A percentile compares a stretch with the other conserved stretches of the same genome.
Evolutionary conservation across 2,329 filamentous ascomycete genomes (phyloP).

Genomic region (Lasiodiplodia hormozganensis): DNA sequence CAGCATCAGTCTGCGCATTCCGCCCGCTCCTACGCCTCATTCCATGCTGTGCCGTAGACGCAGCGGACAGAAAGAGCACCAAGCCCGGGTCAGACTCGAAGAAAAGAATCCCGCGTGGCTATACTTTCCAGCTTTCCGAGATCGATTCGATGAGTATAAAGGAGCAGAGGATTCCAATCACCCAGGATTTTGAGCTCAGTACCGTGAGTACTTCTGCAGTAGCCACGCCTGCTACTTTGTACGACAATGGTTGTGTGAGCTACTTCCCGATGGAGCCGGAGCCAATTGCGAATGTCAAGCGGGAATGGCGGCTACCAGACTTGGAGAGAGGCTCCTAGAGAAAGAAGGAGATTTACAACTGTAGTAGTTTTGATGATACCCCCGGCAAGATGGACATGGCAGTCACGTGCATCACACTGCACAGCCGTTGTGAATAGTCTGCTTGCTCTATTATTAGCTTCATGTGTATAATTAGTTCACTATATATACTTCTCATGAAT

Average conservation of each 20-base stretch:
- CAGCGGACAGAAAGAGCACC: no score
- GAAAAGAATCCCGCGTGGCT: not conserved
- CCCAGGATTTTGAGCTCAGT: not conserved
- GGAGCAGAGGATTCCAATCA: not conserved
- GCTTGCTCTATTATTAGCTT: not conserved
- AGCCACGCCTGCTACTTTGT: not conserved
- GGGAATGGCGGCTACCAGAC: not conserved
- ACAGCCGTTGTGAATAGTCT: not conserved
- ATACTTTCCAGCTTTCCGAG: constrained; percentile 7
- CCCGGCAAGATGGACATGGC: not conserved
- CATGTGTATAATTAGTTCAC: not conserved
- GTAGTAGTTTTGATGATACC: not conserved
- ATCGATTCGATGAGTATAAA: constrained; percentile 7
- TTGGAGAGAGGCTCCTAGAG: not conserved
- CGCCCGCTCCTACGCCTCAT: constrained; percentile 8
- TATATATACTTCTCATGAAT: not conserved
- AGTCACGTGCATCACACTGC: not conserved
- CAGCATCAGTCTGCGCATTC: constrained; percentile 1
- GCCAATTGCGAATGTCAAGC: not conserved
- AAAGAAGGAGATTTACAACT: not conserved
- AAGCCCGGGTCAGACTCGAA: not conserved
- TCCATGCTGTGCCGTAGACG: not conserved
- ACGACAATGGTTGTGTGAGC: not conserved
- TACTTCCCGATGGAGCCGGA: not conserved
- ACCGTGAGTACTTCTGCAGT: not conserved